Evolutionary conservation across 1,139 yeast genomes (phyloP).

Genomic region (Sugiyamaella pinicola): DNA sequence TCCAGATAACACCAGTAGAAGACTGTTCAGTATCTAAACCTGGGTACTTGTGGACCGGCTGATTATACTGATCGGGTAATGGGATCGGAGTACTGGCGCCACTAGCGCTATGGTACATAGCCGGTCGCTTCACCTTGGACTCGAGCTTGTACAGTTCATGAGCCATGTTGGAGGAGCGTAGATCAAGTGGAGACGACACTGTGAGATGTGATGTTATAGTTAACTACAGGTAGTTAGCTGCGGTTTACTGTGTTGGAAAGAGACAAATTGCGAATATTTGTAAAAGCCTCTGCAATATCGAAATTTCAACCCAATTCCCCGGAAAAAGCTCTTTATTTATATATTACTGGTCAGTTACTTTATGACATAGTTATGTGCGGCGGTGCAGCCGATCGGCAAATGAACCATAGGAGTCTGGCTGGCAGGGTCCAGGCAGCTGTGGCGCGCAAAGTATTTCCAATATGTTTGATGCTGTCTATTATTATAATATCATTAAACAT

Average conservation of each 20-base stretch:
- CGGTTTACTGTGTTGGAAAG: no score
- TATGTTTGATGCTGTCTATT: no score
- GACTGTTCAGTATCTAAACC: slow-evolving; percentile 65
- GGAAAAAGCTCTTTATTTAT: background rate
- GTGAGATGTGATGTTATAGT: no score
- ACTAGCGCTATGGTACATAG: slow-evolving; percentile 34
- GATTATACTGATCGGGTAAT: slow-evolving; percentile 39
- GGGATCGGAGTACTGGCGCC: slow-evolving; percentile 40
- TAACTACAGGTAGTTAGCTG: no score
- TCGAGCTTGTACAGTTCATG: slow-evolving; percentile 10
- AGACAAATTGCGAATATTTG: no score
- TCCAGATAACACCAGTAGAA: slow-evolving; percentile 72
- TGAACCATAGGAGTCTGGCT: background rate
- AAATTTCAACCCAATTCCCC: background rate
- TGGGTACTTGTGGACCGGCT: slow-evolving; percentile 49
- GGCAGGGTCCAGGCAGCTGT: no score
- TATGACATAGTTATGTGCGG: background rate
- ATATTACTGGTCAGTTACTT: background rate
- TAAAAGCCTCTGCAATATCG: background rate
- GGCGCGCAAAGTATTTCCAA: no score
- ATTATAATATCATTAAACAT: no score
- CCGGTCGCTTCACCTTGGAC: slow-evolving; percentile 7
- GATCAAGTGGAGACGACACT: background rate
- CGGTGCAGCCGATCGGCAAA: background rate
- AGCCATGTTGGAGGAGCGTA: background rate